Base-by-base conservation (phyloP, 2,329 filamentous ascomycete species). In the Didymella keratinophila region DNA sequence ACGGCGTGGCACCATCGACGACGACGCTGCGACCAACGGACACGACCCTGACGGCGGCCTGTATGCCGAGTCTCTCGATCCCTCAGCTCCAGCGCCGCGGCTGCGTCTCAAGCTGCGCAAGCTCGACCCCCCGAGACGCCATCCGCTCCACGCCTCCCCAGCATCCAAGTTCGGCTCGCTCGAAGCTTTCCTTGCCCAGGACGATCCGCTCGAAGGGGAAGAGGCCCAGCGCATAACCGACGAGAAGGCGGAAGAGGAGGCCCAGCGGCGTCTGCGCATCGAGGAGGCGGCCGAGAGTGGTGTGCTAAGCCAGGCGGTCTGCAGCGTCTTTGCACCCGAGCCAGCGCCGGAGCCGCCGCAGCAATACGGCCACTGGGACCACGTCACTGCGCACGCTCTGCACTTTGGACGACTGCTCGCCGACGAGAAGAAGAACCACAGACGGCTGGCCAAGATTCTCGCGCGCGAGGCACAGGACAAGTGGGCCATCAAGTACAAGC, bases 341-440 rank as follows among this genome's bases (percentile, higher is more conserved):
- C 82, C 87, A 12, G 83, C 84, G 59, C 88, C 91, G 56, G 90
- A 96, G 68, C 91, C 91, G 0, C 85, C 87, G 0, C 84, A 85
- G 51, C 92, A 95, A 70, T 98, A 92, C 82, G 88, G 90, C n/a
- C 93, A 96, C 66, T 85, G 87, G 71, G 93, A 98, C 71, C 91
- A 98, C 72, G 83, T 98, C 52, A 82, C 90, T 44, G 88, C 89
- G 45, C 93, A 96, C 61, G 89, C 90, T 58, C 73, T 89, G 12
- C 89, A 93, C 67, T 94, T 98, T 67, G 87, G 91, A 46, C 90
- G 88, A 68, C 82, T 98, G 34, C 86, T 98, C 79, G 78, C 89
- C 2, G 86, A 87, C 56, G 95, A 99, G 75, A 90, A 93, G 66
- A 86, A 86, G 62, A 84, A 88, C 12, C 94, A 98, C 76, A 87